Conservation (phyloP, 2,329 filamentous ascomycete species). For the Huntiella moniliformis region DNA sequence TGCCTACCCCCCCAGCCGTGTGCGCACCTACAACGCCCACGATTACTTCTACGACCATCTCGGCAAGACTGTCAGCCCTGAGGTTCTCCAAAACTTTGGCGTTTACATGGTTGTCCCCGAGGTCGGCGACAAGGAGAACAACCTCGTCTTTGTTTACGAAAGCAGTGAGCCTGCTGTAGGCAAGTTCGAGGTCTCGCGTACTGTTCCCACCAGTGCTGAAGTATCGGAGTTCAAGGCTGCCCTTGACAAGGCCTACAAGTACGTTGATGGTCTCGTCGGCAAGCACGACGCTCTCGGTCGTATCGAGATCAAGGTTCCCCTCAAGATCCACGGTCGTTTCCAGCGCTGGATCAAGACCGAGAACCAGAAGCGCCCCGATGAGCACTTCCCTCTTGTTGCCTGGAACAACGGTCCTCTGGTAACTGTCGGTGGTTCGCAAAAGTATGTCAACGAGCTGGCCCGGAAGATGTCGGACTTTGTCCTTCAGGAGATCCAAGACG, state of each 20-base stretch:
- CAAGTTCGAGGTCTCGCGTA: slow-evolving; percentile 35
- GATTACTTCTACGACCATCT: slow-evolving; percentile 64
- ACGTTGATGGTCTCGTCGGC: slow-evolving; percentile 38
- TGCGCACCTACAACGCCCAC: slow-evolving; percentile 49
- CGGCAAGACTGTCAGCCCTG: slow-evolving; percentile 41
- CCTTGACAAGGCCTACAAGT: slow-evolving; percentile 35
- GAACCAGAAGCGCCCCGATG: slow-evolving; percentile 33
- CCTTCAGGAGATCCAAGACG: slow-evolving; percentile 74
- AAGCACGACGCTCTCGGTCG: slow-evolving; percentile 37
- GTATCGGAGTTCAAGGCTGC: slow-evolving; percentile 40
- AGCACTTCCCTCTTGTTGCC: slow-evolving; percentile 42
- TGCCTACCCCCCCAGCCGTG: slow-evolving; percentile 53
- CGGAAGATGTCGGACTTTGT: slow-evolving; percentile 62
- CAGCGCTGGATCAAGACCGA: slow-evolving; percentile 46
- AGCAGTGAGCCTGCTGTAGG: slow-evolving; percentile 32
- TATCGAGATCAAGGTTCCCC: slow-evolving; percentile 31
- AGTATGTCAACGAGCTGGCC: slow-evolving; percentile 51
- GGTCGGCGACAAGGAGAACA: slow-evolving; percentile 34
- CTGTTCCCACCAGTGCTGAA: slow-evolving; percentile 20
- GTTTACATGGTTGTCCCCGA: slow-evolving; percentile 59
- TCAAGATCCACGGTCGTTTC: slow-evolving; percentile 43
- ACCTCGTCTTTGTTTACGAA: slow-evolving; percentile 58
- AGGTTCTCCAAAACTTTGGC: slow-evolving; percentile 48
- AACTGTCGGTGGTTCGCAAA: slow-evolving; percentile 58
- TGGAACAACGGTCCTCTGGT: slow-evolving; percentile 41